These are phyloP conservation scores for Hypoxylon fragiforme DNA, from an alignment of 495 filamentous ascomycete species.

Conservation along the genomic window DNA sequence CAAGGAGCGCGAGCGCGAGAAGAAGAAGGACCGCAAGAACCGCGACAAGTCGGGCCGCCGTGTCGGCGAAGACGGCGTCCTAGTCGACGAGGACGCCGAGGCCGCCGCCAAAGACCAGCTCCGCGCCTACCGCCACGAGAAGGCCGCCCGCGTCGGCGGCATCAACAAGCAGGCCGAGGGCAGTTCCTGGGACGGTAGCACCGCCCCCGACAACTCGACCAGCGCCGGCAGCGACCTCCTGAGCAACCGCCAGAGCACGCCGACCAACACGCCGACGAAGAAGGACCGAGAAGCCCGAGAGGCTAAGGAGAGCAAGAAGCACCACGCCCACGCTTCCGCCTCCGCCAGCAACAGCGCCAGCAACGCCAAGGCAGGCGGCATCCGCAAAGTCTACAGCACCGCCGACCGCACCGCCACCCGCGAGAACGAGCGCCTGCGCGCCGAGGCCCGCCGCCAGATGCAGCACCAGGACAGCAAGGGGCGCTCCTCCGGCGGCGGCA, in stretches of 20 bases:
- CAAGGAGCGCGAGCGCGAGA: conserved; percentile 53
- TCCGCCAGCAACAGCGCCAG: conserved; percentile 11
- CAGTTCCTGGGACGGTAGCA: conserved; percentile 67
- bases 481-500: conserved; percentile 33
- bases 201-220: conserved; percentile 55
- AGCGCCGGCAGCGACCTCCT: conserved; percentile 58
- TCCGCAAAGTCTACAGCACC: conserved; percentile 59
- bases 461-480: conserved; percentile 47
- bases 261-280: conserved; percentile 57
- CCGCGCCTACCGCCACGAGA: conserved; percentile 80
- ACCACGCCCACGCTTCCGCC: too few species aligned
- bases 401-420: conserved; percentile 48
- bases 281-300: conserved; percentile 31
- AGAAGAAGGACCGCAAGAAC: conserved; percentile 46
- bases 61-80: conserved; percentile 47
- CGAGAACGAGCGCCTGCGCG: conserved; percentile 51
- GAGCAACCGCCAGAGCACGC: conserved; percentile 52
- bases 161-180: conserved; percentile 78
- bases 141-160: conserved; percentile 80
- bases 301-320: conserved; percentile 1
- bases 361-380: conserved; percentile 45
- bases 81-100: conserved; percentile 64
- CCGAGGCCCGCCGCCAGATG: conserved; percentile 54
- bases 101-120: conserved; percentile 62
- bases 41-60: conserved; percentile 47